Conservation (phyloP, 2,329 filamentous ascomycete genomes). For the Fusarium sp. region DNA sequence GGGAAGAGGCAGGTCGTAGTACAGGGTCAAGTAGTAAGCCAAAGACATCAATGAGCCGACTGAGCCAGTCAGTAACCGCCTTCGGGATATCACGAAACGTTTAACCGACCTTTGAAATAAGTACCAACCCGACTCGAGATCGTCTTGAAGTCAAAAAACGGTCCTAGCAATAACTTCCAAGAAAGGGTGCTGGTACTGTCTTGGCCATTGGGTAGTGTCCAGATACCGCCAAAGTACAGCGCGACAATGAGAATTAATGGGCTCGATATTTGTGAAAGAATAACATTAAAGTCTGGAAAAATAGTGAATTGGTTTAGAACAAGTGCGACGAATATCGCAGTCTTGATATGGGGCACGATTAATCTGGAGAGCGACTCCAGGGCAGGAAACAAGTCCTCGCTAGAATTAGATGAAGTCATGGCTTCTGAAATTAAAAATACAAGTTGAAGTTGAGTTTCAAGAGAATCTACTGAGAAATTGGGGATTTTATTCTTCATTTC, state of each 20-base stretch:
- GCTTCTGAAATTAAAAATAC: not conserved
- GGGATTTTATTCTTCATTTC: not conserved
- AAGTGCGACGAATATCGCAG: constrained; percentile 16
- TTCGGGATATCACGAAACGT: too few relatives aligned
- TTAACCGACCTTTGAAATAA: constrained; percentile 13
- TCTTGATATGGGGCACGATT: constrained; percentile 24
- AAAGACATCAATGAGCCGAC: constrained; percentile 21
- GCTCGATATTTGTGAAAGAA: constrained; percentile 17
- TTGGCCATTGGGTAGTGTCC: constrained; percentile 8
- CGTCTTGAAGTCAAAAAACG: constrained; percentile 18
- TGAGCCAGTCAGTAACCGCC: not conserved
- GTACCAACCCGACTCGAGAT: constrained; percentile 19
- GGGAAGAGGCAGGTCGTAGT: constrained; percentile 18
- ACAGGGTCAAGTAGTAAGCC: constrained; percentile 14
- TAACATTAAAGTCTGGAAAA: not conserved
- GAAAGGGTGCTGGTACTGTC: not conserved
- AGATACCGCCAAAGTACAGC: constrained; percentile 14
- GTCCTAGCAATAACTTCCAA: constrained; percentile 1
- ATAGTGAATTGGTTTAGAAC: constrained; percentile 23
- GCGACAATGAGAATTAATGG: constrained; percentile 8
- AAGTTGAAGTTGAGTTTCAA: fast-evolving
- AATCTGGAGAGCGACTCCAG: constrained; percentile 24
- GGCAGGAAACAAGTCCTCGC: constrained; percentile 32
- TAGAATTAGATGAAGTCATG: constrained; percentile 23
- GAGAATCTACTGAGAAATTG: fast-evolving